Percentiles rank a stretch among this genome's conserved stretches.
Evolutionary conservation across 2,329 filamentous ascomycete genomes (phyloP).

Genomic region (Macroventuria anomochaeta): DNA sequence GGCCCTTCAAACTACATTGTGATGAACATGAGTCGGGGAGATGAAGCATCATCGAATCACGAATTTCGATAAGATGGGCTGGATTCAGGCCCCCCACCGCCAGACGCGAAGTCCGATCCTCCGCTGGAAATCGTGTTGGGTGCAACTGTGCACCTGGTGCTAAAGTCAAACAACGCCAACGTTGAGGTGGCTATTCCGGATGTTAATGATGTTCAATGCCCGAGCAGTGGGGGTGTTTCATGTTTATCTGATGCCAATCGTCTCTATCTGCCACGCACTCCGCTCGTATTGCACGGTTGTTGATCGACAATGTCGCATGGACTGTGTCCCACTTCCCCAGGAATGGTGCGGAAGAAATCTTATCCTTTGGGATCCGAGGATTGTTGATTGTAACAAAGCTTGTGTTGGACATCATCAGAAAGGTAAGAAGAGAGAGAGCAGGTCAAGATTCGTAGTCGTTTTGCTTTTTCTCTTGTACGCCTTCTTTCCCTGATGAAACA

Average conservation of each 20-base stretch:
- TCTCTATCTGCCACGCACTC: slow-evolving; percentile 4
- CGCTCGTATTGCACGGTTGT: slow-evolving; percentile 3
- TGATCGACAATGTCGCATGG: slow-evolving; percentile 7
- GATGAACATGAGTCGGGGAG: slow-evolving; percentile 3
- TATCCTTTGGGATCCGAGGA: too few species aligned
- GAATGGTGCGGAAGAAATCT: not conserved
- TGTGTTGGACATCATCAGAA: not conserved
- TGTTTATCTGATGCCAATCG: not conserved
- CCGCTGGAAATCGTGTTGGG: not conserved
- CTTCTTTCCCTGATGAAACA: too few species aligned
- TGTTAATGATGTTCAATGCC: not conserved
- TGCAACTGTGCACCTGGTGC: not conserved
- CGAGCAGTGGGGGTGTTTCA: slow-evolving; percentile 7
- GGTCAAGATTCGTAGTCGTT: too few species aligned
- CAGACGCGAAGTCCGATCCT: not conserved
- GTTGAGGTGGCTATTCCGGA: not conserved
- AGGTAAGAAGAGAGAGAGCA: too few species aligned
- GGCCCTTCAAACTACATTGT: not conserved
- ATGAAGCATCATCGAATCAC: not conserved
- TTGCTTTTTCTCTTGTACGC: too few species aligned
- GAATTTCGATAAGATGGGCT: not conserved
- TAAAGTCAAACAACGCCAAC: not conserved
- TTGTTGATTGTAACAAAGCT: not conserved
- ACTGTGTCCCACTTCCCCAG: slow-evolving; percentile 13
- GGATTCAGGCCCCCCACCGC: not conserved